Evolutionary conservation across 768 basidiomycete species (phyloP).

Genomic region (Myochromella boudieri): DNA sequence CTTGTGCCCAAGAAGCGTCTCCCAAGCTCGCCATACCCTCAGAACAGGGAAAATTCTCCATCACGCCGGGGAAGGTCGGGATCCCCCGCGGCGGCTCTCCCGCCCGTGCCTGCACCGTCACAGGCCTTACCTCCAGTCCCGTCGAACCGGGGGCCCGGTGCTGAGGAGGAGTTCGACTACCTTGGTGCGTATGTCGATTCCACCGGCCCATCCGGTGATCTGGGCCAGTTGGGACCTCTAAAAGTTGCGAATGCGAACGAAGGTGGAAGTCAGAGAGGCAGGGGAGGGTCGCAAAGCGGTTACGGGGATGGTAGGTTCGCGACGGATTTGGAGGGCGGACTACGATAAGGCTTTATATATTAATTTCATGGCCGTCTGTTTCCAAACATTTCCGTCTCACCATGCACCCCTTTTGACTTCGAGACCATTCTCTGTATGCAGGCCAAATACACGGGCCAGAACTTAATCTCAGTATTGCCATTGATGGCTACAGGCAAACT

Average conservation of each 20-base stretch:
- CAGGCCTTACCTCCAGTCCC: conserved; percentile 14
- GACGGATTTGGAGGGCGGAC: conserved; percentile 40
- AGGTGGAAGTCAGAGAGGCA: neutral
- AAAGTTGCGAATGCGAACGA: conserved; percentile 5
- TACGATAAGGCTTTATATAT: conserved; percentile 1
- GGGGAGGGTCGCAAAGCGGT: conserved; percentile 11
- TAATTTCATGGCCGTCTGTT: neutral
- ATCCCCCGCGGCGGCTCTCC: conserved; percentile 15
- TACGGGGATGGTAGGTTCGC: conserved; percentile 47
- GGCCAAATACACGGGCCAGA: neutral
- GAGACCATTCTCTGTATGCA: neutral
- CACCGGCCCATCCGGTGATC: conserved; percentile 8
- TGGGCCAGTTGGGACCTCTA: conserved; percentile 8
- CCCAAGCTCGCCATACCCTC: conserved; percentile 44
- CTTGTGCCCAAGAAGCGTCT: conserved; percentile 49
- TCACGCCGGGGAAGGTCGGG: conserved; percentile 10
- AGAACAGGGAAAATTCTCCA: conserved; percentile 18
- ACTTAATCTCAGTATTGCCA: neutral
- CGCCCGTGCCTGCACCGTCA: conserved; percentile 16
- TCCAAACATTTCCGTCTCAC: neutral
- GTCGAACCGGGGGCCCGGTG: too few relatives aligned
- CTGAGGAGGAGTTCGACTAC: conserved; percentile 58
- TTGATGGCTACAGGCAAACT: neutral
- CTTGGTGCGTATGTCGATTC: conserved; percentile 51
- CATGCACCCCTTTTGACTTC: neutral